These are phyloP conservation scores for Arachis stenosperma DNA, from an alignment of 306 rosid species.

Conservation along the genomic window DNA sequence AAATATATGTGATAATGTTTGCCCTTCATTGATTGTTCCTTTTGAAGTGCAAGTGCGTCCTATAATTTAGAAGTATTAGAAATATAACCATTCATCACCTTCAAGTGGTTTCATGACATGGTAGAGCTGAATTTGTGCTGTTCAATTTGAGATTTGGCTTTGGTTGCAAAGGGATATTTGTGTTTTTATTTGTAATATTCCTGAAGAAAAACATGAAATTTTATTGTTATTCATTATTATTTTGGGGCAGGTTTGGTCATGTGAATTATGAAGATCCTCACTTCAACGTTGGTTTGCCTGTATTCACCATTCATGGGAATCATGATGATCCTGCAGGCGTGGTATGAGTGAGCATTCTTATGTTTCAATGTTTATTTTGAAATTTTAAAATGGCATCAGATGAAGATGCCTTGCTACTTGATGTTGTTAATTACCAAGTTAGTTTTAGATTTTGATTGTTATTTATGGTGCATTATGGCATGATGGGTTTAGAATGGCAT, in stretches of 20 bases:
- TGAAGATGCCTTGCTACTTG: not conserved
- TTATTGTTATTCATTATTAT: not conserved
- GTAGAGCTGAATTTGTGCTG: not conserved
- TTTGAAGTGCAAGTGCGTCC: no score
- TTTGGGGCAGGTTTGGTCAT: slow-evolving; percentile 78
- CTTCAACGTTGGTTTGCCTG: slow-evolving; percentile 96
- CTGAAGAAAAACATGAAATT: not conserved
- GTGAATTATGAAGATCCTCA: slow-evolving; percentile 98
- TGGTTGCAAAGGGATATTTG: slow-evolving; percentile 1
- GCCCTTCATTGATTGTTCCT: not conserved
- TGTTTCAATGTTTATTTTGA: not conserved
- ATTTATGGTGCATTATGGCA: slow-evolving; percentile 23
- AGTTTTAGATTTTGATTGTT: not conserved
- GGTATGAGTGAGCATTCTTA: slow-evolving; percentile 55
- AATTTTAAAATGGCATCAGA: not conserved
- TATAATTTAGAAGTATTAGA: not conserved
- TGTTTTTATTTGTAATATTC: not conserved
- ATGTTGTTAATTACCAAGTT: not conserved
- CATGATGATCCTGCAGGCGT: slow-evolving; percentile 99
- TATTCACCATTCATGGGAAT: slow-evolving; percentile 96
- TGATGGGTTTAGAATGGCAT: slow-evolving; percentile 23
- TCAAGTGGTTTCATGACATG: no score
- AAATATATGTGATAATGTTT: not conserved
- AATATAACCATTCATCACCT: no score
- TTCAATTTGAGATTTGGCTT: not conserved